Evolutionary conservation across 1,284 basidiomycete species (phyloP), one percentile per base, ranked within the genome.

Genomic region (Retiboletus flavoniger): DNA sequence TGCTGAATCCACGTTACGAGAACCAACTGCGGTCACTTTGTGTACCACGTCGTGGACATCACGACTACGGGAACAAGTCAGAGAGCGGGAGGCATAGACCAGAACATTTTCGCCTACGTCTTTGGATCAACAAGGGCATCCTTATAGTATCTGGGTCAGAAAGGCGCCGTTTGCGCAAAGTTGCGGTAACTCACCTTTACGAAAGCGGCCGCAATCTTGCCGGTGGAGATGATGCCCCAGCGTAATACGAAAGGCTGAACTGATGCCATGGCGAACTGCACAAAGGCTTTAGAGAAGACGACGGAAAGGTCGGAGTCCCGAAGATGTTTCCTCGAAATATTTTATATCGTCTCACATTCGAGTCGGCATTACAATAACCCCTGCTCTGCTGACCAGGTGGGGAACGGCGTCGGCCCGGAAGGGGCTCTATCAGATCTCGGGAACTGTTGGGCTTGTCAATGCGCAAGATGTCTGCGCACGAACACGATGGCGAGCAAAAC

Each of bases 11-110:
- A 83, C 72, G 42, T 74, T 84, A 39, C 92, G 84, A 26, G 93
- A 95, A 8, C 90, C 92, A 24, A 95, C 87, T 2, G 90, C 93
- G 10, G 76, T 78, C 43, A 96, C 76, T 63, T 83, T 83, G 73
- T 96, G 93, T 3, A 76, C 70, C 9, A 96, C 79, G 67, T 96
- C 94, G 28, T 78, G 68, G 5, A 86, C 85, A 45, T 75, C 74
- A 24, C 93, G 89, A 16, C 87, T 89, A 47, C 7, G 48, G 21
- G 28, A 56, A 21, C 42, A 29, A n/a, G 44, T 60, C 17, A 50
- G 39, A 21, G 4, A 17, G 13, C 17, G 10, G n/a, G 21, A 40
- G n/a, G 26, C 8, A 24, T 3, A 1, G 41, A 9, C 16, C 9
- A 38, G 10, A 39, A 17, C 6, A 46, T 7, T 42, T 31, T 31